phyloP scores from a whole-genome alignment of 805 yeast species.

The Wickerhamiella australiensis region DNA sequence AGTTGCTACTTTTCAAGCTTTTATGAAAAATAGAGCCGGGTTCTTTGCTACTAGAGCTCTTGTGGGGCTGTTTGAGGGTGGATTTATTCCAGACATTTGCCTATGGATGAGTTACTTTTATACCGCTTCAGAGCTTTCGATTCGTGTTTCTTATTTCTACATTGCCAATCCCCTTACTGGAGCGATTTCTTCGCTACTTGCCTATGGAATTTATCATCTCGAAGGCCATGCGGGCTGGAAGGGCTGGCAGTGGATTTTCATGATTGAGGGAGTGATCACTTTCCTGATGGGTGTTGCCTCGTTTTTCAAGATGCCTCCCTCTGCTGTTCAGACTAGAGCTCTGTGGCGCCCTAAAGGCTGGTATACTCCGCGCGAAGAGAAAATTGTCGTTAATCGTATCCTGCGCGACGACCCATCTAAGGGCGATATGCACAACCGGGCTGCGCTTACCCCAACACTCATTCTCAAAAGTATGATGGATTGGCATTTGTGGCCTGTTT shows the following conservation, averaged over 20 bases:
- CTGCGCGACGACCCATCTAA: constrained; percentile 49
- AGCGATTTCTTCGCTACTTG: constrained; percentile 30
- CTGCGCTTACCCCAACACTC: constrained; percentile 35
- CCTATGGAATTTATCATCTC: constrained; percentile 38
- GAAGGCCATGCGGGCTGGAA: constrained; percentile 32
- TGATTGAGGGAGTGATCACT: constrained; percentile 41
- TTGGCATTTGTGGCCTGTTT: constrained; percentile 44
- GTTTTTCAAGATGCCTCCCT: constrained; percentile 39
- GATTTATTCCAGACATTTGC: constrained; percentile 32
- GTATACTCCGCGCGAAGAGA: constrained; percentile 41
- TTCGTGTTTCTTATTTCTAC: constrained; percentile 41
- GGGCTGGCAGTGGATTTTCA: constrained; percentile 40
- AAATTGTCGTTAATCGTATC: constrained; percentile 44
- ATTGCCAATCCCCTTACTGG: constrained; percentile 34
- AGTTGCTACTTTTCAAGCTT: constrained; percentile 42
- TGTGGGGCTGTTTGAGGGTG: constrained; percentile 48
- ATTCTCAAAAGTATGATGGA: constrained; percentile 35
- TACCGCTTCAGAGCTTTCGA: constrained; percentile 43
- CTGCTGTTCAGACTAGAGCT: constrained; percentile 39
- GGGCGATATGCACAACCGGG: constrained; percentile 53
- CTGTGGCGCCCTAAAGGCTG: constrained; percentile 38
- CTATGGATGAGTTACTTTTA: constrained; percentile 31
- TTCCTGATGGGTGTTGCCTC: constrained; percentile 37
- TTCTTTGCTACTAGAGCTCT: constrained; percentile 40
- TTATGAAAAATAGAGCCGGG: constrained; percentile 32